Evolutionary conservation across 371 early-diverging fungal genomes (phyloP), one percentile per base, ranked within the genome.

Genomic region (Haplosporangium sp.): DNA sequence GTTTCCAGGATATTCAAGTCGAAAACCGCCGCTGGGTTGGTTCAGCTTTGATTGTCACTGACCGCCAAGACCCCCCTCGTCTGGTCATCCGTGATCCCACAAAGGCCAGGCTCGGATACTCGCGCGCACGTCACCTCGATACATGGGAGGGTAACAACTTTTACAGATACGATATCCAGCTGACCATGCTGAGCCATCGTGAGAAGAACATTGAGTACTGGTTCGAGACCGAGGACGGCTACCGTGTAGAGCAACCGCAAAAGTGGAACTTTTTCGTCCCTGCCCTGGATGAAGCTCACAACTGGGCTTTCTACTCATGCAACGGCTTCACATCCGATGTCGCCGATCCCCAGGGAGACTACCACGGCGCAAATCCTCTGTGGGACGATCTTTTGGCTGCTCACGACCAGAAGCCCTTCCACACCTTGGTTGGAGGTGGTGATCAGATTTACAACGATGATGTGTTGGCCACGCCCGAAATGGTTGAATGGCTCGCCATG

Each of bases 401-500:
- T 1, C 69, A 69, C 58, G 62, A 69, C 57, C 14, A 29, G 23
- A 62, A 69, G 59, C 69, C 69, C 63, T 69, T 69, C 69, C 69
- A 94, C 74, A 88, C 88, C 29, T 82, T 90, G 83, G 73, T 95
- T 23, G 94, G 95, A 57, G 94, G 94, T 46, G 95, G 95, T 37
- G 95, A 95, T 74, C 95, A 95, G 80, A 72, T 95, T 45, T 94
- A 95, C 68, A 83, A 87, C 51, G 94, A 93, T 80, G 83, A 83
- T 58, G 69, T 69, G 23, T 52, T 69, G n/a, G 69, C 62, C 21
- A 57, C 62, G 8, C 62, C 69, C 40, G 69, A 69, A 53, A 69
- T 62, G 63, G 47, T 43, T 7, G 62, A 62, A 42, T 69, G 90
- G 90, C 74, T 89, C 11, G 75, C 81, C 8, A 84, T 86, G 61